Evolutionary conservation across 306 rosid genomes (phyloP).

Genomic region (Dryas octopetala): DNA sequence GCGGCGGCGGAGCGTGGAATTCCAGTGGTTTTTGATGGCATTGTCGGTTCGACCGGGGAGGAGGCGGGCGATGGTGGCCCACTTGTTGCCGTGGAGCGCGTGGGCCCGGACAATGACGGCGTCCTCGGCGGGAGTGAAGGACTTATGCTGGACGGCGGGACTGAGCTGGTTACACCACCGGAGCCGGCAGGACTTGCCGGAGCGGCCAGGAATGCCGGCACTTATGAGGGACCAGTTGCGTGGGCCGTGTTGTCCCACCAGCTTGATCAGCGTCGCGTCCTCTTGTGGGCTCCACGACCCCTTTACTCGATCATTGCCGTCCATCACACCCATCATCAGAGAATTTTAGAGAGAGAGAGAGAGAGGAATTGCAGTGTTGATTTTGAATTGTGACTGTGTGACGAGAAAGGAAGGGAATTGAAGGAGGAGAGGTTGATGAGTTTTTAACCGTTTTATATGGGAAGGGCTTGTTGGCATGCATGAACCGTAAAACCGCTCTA

Average conservation of each 20-base stretch:
- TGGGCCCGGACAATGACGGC: slow-evolving; percentile 59
- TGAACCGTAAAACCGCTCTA: slow-evolving; percentile 58
- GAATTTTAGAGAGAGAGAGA: background rate
- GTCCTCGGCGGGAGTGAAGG: slow-evolving; percentile 70
- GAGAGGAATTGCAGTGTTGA: background rate
- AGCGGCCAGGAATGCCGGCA: slow-evolving; percentile 69
- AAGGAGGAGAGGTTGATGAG: background rate
- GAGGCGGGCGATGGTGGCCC: slow-evolving; percentile 92
- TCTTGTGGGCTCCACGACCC: slow-evolving; percentile 91
- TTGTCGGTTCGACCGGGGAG: slow-evolving; percentile 89
- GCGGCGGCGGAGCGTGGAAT: slow-evolving; percentile 69
- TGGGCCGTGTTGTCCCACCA: slow-evolving; percentile 64
- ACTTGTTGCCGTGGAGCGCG: slow-evolving; percentile 74
- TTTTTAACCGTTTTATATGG: slow-evolving; percentile 26
- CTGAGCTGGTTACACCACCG: slow-evolving; percentile 94
- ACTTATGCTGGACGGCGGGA: slow-evolving; percentile 86
- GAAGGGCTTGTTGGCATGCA: slow-evolving; percentile 43
- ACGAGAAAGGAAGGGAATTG: background rate
- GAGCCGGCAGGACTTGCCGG: slow-evolving; percentile 84
- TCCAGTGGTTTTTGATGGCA: slow-evolving; percentile 96
- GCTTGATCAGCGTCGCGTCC: slow-evolving; percentile 54
- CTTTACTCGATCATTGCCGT: slow-evolving; percentile 41
- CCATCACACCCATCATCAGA: background rate
- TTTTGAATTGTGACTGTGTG: background rate
- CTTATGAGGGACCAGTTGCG: slow-evolving; percentile 83